Evolutionary conservation across 176 grass and related monocot genomes (phyloP).

Genomic region (Rhynchospora pubera): DNA sequence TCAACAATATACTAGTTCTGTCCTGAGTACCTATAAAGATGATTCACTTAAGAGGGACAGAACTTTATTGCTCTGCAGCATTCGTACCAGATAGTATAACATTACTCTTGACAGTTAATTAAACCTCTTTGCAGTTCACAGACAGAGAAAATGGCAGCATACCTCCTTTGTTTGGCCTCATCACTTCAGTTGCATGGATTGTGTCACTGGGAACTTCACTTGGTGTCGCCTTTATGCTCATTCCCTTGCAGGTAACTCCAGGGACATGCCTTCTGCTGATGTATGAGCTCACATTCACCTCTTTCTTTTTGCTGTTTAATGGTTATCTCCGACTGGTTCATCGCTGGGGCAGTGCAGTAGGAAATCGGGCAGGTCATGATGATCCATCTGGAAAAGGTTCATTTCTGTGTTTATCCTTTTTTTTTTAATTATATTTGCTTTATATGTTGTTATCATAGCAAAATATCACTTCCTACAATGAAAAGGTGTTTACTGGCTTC

Average conservation of each 20-base stretch:
- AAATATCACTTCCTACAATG: too few relatives aligned
- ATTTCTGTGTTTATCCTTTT: slow-evolving; percentile 24
- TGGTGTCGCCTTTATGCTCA: slow-evolving; percentile 52
- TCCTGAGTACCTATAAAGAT: neutral
- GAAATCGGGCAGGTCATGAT: slow-evolving; percentile 47
- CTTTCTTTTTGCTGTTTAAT: slow-evolving; percentile 69
- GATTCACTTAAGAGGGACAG: too few relatives aligned
- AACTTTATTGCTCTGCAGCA: neutral
- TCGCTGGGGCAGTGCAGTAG: slow-evolving; percentile 49
- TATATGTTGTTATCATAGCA: too few relatives aligned
- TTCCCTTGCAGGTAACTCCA: slow-evolving; percentile 74
- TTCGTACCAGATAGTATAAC: neutral
- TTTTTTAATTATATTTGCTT: neutral
- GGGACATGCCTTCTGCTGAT: slow-evolving; percentile 77
- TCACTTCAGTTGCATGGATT: slow-evolving; percentile 52
- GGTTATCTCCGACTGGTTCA: slow-evolving; percentile 56
- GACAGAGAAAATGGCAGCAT: slow-evolving; percentile 40
- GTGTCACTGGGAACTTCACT: slow-evolving; percentile 47
- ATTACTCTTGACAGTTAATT: slow-evolving; percentile 16
- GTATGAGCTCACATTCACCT: slow-evolving; percentile 64
- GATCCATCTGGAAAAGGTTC: slow-evolving; percentile 56
- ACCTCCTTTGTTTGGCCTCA: slow-evolving; percentile 57
- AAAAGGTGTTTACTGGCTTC: too few relatives aligned
- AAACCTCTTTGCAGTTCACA: slow-evolving; percentile 38
- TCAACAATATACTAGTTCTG: neutral